Base-by-base conservation (phyloP, 495 filamentous ascomycete genomes). In the Aspergillus ellipticus region DNA sequence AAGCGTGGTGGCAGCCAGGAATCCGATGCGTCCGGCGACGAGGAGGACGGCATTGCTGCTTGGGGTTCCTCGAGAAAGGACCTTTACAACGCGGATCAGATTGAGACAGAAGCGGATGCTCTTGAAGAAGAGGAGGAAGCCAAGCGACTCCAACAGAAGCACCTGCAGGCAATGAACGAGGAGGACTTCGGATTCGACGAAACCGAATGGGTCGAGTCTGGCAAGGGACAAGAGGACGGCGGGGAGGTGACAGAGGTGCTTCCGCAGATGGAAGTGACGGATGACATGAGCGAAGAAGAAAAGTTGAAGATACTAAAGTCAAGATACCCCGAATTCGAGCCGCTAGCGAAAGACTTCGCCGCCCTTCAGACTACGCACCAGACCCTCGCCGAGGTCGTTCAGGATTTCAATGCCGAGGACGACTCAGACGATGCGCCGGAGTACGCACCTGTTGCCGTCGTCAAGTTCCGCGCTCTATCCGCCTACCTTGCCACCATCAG, bases 101-200 rank as follows among this genome's bases (percentile, higher is more conserved):
- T 94, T 52, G 89, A 95, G 69, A 96, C 90, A 6, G 93, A 96
- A 68, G 85, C 85, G 50, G 93, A 96, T 78, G 92, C 93, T 1
- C 68, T 94, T 53, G 92, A 92, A 60, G 94, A 98, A 76, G 95
- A 97, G 68, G 81, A 82, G 6, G 94, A 97, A 64, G 94, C 93
- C 21, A 83, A 84, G 62, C 76, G 92, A 43, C 67, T 97, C 24
- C 94, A 97, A 71, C 82, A 89, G 66, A 97, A 95, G 80, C 92
- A 90, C 60, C 68, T 97, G 45, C 76, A 89, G 61, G 84, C 85
- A 55, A 89, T 96, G 86, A 79, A 84, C 15, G 92, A 94, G 64
- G 89, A 85, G 39, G 95, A 98, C 66, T 97, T 96, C 63, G 85
- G 89, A 1, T 95, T 96, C 52, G 90, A 97, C 59, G 89, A 95